Percentiles rank a stretch among this genome's conserved stretches.
Conservation (phyloP, 2,329 filamentous ascomycete species). For the Alternaria gaisen region DNA sequence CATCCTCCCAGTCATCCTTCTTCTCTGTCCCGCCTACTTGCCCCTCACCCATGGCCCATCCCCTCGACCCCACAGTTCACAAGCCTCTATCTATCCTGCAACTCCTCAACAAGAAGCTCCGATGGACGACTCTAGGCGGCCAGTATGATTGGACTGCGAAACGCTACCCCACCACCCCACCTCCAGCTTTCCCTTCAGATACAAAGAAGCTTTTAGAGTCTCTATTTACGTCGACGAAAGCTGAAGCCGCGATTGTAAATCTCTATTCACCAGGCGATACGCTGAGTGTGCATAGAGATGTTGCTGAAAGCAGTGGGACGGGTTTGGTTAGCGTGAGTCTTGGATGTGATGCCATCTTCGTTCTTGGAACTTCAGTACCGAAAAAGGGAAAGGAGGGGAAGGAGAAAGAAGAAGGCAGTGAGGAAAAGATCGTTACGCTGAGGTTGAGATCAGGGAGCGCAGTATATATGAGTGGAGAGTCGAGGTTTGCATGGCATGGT, state of each 20-base stretch:
- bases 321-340: conserved; percentile 87
- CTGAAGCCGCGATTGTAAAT: conserved; percentile 93
- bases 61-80: conserved; percentile 78
- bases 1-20: conserved; percentile 57
- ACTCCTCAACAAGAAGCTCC: conserved; percentile 80
- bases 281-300: conserved; percentile 91
- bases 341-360: conserved; percentile 89
- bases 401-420: conserved; percentile 15
- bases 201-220: conserved; percentile 71
- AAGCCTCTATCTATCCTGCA: conserved; percentile 74
- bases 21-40: conserved; percentile 57
- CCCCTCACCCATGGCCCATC: conserved; percentile 48
- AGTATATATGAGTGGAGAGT: conserved; percentile 84
- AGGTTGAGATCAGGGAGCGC: conserved; percentile 82
- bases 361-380: conserved; percentile 66
- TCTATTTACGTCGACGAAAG: conserved; percentile 78
- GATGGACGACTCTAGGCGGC: conserved; percentile 93
- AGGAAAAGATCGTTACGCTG: conserved; percentile 33
- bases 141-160: conserved; percentile 97
- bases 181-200: conserved; percentile 78
- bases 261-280: conserved; percentile 91
- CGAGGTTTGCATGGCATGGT: conserved; percentile 93
- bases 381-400: not conserved
- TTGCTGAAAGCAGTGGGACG: conserved; percentile 82
- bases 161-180: conserved; percentile 73